phyloP scores from a whole-genome alignment of 2,329 filamentous ascomycete species.

The Stemphylium beticola region DNA sequence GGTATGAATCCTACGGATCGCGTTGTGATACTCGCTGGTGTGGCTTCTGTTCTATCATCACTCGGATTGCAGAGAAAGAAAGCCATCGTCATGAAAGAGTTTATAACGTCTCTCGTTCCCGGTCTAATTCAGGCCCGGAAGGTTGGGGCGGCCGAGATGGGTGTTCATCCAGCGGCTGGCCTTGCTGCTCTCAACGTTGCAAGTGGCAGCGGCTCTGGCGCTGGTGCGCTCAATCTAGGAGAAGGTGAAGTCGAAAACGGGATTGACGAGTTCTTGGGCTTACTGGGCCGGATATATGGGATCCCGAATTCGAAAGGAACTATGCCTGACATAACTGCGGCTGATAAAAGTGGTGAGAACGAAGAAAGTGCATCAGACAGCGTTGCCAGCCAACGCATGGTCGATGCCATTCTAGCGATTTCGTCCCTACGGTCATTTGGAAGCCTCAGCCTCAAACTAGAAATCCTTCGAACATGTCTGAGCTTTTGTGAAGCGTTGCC shows the following conservation, averaged over 20 bases:
- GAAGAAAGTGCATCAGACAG: slow-evolving; percentile 13
- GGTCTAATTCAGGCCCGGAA: slow-evolving; percentile 90
- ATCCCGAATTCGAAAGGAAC: slow-evolving; percentile 43
- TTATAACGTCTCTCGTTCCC: slow-evolving; percentile 81
- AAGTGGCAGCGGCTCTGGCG: slow-evolving; percentile 67
- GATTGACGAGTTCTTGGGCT: slow-evolving; percentile 50
- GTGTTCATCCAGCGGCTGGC: slow-evolving; percentile 91
- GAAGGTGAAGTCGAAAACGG: slow-evolving; percentile 49
- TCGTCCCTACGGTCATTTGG: slow-evolving; percentile 67
- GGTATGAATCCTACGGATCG: slow-evolving; percentile 76
- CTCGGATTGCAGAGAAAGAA: slow-evolving; percentile 87
- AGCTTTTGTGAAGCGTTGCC: slow-evolving; percentile 93
- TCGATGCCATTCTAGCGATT: slow-evolving; percentile 65
- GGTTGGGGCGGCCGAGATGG: slow-evolving; percentile 91
- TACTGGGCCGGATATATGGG: slow-evolving; percentile 52
- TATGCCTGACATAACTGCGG: slow-evolving; percentile 14
- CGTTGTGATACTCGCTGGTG: slow-evolving; percentile 80
- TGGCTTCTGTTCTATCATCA: slow-evolving; percentile 81
- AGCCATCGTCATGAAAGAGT: slow-evolving; percentile 84
- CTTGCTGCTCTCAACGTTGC: slow-evolving; percentile 70
- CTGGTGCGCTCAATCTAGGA: slow-evolving; percentile 70
- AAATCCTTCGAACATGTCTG: slow-evolving; percentile 87
- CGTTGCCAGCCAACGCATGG: slow-evolving; percentile 47
- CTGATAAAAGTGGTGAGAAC: slow-evolving; percentile 8
- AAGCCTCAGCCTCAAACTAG: slow-evolving; percentile 79